Evolutionary conservation across 2,329 filamentous ascomycete species (phyloP).

Genomic region (Talaromyces marneffei): DNA sequence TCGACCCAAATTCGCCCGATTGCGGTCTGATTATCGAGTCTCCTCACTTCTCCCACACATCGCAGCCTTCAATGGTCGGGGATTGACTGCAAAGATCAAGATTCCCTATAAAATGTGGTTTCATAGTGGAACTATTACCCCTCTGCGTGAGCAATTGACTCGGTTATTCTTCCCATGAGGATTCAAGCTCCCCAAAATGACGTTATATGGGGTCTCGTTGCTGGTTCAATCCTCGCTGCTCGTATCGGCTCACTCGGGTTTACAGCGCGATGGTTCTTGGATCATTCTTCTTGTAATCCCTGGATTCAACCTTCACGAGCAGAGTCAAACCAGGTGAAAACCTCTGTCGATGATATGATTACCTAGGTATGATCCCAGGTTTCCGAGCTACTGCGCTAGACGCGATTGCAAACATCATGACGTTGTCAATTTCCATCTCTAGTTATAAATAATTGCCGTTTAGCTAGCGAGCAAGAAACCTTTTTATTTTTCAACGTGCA

Average conservation of each 20-base stretch:
- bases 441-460: conserved; percentile 1
- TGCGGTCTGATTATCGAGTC: background rate
- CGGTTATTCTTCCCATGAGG: background rate
- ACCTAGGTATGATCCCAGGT: background rate
- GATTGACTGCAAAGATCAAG: too few relatives aligned
- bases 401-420: background rate
- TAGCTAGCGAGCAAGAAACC: background rate
- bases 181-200: background rate
- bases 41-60: background rate
- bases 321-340: background rate
- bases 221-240: background rate
- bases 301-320: background rate
- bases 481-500: background rate
- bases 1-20: background rate
- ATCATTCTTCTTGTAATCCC: background rate
- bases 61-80: background rate
- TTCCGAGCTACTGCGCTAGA: background rate
- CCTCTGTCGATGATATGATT: background rate
- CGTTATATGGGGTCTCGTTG: background rate
- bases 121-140: background rate
- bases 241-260: conserved; percentile 1
- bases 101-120: background rate
- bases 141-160: background rate
- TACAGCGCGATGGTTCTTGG: background rate
- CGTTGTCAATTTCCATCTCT: background rate